These are phyloP conservation scores for Piper longum DNA, from an alignment of 164 flowering plant species.

Conservation along the genomic window DNA sequence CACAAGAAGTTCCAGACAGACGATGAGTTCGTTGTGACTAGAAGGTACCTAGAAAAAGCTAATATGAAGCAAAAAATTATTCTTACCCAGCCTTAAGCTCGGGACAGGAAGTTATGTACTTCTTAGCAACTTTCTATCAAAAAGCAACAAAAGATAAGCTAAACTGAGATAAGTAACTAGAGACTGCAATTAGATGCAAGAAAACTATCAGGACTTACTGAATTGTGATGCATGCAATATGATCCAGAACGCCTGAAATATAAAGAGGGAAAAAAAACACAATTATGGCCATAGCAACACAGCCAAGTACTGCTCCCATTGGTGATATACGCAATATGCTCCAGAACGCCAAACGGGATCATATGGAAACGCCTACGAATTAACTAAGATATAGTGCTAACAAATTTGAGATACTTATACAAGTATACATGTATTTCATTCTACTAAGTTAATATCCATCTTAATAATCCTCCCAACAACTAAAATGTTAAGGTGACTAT, in stretches of 20 bases:
- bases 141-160: slow-evolving; percentile 5
- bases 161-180: neutral
- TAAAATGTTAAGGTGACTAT: too few species aligned
- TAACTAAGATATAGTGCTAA: too few species aligned
- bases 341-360: slow-evolving; percentile 48
- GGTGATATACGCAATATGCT: slow-evolving; percentile 50
- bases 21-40: neutral
- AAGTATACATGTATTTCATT: too few species aligned
- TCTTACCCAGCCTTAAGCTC: slow-evolving; percentile 89
- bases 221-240: slow-evolving; percentile 59
- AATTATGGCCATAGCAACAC: neutral
- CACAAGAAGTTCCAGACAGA: neutral
- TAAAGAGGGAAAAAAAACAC: neutral
- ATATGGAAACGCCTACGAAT: too few species aligned
- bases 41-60: neutral
- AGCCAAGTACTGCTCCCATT: too few species aligned
- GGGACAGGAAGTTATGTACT: slow-evolving; percentile 36
- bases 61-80: neutral
- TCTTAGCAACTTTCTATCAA: slow-evolving; percentile 50
- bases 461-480: too few species aligned
- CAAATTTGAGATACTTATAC: too few species aligned
- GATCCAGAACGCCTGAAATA: slow-evolving; percentile 51
- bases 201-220: slow-evolving; percentile 24
- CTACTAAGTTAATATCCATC: too few species aligned
- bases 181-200: too few species aligned